Conservation (phyloP, 2,329 filamentous ascomycete species). For the Neofusicoccum ribis region DNA sequence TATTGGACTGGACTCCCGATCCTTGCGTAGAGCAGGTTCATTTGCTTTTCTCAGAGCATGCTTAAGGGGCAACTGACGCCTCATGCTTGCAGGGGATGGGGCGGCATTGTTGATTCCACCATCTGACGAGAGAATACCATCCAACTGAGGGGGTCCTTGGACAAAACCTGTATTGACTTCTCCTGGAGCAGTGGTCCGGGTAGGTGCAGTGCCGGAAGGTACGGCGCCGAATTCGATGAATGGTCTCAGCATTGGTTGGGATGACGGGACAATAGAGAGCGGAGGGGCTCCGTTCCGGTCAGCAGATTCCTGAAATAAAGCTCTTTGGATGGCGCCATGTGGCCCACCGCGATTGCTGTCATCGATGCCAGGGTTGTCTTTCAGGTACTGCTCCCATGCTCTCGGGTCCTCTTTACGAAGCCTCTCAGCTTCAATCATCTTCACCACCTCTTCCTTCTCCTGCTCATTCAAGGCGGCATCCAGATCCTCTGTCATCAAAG, state of each 20-base stretch:
- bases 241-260: background rate
- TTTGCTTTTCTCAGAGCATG: background rate
- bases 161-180: background rate
- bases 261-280: background rate
- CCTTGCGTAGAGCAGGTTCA: too few relatives aligned
- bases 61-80: background rate
- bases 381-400: constrained; percentile 2
- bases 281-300: background rate
- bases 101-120: constrained; percentile 9
- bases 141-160: background rate
- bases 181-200: background rate
- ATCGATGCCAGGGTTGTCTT: background rate
- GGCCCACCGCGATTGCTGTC: background rate
- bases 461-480: constrained; percentile 62
- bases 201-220: background rate
- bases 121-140: background rate
- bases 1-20: too few relatives aligned
- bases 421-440: constrained; percentile 5
- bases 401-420: background rate
- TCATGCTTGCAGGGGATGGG: constrained; percentile 6
- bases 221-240: background rate
- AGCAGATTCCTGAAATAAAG: background rate
- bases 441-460: constrained; percentile 58
- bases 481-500: constrained; percentile 65
- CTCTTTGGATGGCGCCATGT: background rate